Conservation (phyloP, 108 stramenopile genomes). For the Hondaea fermentalgiana region DNA sequence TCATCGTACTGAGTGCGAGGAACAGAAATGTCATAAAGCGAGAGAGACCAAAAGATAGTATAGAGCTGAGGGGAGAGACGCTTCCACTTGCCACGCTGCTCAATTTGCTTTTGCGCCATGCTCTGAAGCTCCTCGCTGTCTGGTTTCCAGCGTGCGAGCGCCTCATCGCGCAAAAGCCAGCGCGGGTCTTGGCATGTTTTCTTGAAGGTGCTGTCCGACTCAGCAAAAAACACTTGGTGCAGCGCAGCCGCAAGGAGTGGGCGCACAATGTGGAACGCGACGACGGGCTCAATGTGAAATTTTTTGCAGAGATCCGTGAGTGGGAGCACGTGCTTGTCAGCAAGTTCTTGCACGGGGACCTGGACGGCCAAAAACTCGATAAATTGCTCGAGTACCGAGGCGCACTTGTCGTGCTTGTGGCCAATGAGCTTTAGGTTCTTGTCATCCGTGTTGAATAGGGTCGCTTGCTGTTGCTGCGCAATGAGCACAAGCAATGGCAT, state of each 20-base stretch:
- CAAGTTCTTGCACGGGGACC: neutral
- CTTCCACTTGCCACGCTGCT: neutral
- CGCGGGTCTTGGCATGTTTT: neutral
- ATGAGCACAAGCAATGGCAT: conserved; percentile 14
- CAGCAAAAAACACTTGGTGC: neutral
- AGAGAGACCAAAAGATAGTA: neutral
- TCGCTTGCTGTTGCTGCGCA: conserved; percentile 1
- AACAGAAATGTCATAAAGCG: neutral
- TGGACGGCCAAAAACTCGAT: conserved; percentile 4
- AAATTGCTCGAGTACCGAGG: neutral
- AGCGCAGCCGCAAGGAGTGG: neutral
- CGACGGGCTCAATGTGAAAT: neutral
- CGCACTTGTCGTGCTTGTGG: conserved; percentile 6
- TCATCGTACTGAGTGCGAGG: neutral
- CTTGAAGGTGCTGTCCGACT: neutral
- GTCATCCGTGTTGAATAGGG: neutral
- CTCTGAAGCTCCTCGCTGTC: neutral
- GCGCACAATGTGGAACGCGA: neutral
- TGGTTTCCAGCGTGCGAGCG: neutral
- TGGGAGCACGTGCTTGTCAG: neutral
- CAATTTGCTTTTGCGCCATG: neutral
- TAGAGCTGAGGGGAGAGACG: neutral
- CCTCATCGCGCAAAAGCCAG: neutral
- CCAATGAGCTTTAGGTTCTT: neutral
- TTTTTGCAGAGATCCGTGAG: neutral